phyloP scores from a whole-genome alignment of 257 asterid genomes.

The Plectranthus barbatus region DNA sequence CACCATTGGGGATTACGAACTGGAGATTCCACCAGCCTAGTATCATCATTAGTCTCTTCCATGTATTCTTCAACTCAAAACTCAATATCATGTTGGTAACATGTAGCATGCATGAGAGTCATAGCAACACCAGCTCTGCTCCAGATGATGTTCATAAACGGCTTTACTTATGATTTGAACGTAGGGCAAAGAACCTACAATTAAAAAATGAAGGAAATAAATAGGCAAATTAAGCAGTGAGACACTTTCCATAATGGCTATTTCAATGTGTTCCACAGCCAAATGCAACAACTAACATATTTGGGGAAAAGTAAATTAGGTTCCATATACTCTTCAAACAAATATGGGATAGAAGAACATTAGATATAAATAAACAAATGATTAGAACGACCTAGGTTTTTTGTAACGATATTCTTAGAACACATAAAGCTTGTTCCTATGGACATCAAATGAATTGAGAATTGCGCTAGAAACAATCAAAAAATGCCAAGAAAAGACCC shows the following conservation, averaged over 20 bases:
- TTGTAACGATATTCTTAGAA: not conserved
- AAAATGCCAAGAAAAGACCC: not conserved
- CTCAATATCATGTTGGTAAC: constrained; percentile 39
- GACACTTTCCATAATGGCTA: not conserved
- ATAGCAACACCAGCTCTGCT: constrained; percentile 25
- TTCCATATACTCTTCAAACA: not conserved
- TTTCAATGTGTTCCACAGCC: not conserved
- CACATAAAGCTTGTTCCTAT: not conserved
- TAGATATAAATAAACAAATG: constrained; percentile 76
- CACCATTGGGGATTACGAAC: constrained; percentile 55
- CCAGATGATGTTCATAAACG: constrained; percentile 29
- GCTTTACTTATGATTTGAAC: constrained; percentile 24
- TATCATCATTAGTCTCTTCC: constrained; percentile 54
- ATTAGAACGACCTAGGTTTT: constrained; percentile 11
- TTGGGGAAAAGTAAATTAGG: not conserved
- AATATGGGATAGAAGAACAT: constrained; percentile 18
- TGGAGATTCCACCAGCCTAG: constrained; percentile 35
- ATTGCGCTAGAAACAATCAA: not conserved
- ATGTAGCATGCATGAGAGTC: constrained; percentile 30
- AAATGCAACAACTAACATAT: not conserved
- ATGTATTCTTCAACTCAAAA: constrained; percentile 44
- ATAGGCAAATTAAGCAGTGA: not conserved
- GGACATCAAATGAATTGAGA: not conserved
- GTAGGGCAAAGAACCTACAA: constrained; percentile 16
- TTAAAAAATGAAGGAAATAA: not conserved